Base-by-base conservation (phyloP, 257 asterid species). In the Penstemon eatonii region DNA sequence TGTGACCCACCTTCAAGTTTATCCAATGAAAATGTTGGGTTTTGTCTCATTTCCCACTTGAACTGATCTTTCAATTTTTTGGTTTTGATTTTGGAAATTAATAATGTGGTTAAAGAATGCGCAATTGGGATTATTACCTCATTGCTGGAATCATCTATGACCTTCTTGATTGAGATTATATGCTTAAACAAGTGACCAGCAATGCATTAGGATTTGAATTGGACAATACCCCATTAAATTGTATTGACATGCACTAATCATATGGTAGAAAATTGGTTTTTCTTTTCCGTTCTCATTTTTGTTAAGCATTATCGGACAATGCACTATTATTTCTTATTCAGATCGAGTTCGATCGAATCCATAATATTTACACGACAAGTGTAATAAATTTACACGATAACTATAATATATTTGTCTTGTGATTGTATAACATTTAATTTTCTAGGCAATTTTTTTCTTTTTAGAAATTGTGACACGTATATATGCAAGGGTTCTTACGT, bases 11-110 rank as follows among this genome's bases (percentile, higher is more conserved):
- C 38, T 71, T 71, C 52, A 65, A 56, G 67, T 63, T 78, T 76
- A 80, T 78, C 81, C 81, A 70, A 65, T 80, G 8, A 41, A 65
- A 63, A 55, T 61, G 77, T 65, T 51, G 74, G 76, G 65, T 78
- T 66, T 19, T 54, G 79, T 79, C 71, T 58, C 81, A 69, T 75
- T 65, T 65, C 72, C 80, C 82, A 64, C 78, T 65, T 25, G 56
- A 50, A 65, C 40, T 41, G 4, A 4, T 7, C 52, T 39, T 63
- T 66, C 45, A 4, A 47, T 19, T 37, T 13, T 58, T 36, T 25
- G 8, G n/a, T 64, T 36, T 40, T 15, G 43, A 9, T 9, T 73
- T 47, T 39, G 73, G 55, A 40, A 25, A 25, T 25, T 25, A 25
- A 25, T 25, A 12, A 56, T 58, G 56, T 42, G 68, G 57, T 37